Percentiles rank a stretch among this genome's conserved stretches.
Conservation (phyloP, 2,329 filamentous ascomycete genomes). For the Claviceps lovelessii region DNA sequence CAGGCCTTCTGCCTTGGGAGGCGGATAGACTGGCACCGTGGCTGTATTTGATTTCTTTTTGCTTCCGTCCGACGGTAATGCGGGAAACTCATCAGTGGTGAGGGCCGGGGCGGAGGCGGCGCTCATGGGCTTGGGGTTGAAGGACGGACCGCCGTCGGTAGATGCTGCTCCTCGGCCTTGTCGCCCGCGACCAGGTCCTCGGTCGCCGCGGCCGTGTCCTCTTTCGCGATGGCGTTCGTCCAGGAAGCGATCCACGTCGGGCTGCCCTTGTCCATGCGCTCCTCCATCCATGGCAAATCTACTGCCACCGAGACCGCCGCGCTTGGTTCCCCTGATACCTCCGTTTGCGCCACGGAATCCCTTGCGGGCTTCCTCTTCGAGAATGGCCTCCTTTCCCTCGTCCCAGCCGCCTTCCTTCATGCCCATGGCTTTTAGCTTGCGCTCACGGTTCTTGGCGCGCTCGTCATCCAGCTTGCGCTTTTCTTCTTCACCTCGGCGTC, state of each 20-base stretch:
- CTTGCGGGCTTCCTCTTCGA: conserved; percentile 25
- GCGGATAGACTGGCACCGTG: conserved; percentile 2
- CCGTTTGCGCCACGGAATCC: conserved; percentile 30
- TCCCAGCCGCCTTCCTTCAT: conserved; percentile 43
- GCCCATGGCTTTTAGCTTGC: conserved; percentile 45
- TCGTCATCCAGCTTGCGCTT: conserved; percentile 41
- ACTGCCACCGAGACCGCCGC: conserved; percentile 25
- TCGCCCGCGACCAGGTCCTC: conserved; percentile 22
- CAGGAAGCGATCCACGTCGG: conserved; percentile 22
- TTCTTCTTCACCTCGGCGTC: conserved; percentile 37
- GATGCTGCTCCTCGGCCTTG: conserved; percentile 11
- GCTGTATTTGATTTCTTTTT: conserved; percentile 12
- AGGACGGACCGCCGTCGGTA: conserved; percentile 5
- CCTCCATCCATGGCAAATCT: conserved; percentile 25
- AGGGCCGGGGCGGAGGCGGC: conserved; percentile 10
- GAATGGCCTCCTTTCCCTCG: conserved; percentile 36
- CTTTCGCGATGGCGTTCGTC: conserved; percentile 21
- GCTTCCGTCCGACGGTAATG: conserved; percentile 15
- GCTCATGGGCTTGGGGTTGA: conserved; percentile 8
- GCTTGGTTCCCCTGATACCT: conserved; percentile 24
- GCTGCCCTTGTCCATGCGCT: conserved; percentile 11
- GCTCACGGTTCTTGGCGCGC: conserved; percentile 43
- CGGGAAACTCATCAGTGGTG: conserved; percentile 22
- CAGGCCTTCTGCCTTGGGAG: not conserved
- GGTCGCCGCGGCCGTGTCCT: conserved; percentile 16